These are phyloP conservation scores for Phellopilus nigrolimitatus DNA, from an alignment of 1,284 basidiomycete genomes.

Conservation along the genomic window DNA sequence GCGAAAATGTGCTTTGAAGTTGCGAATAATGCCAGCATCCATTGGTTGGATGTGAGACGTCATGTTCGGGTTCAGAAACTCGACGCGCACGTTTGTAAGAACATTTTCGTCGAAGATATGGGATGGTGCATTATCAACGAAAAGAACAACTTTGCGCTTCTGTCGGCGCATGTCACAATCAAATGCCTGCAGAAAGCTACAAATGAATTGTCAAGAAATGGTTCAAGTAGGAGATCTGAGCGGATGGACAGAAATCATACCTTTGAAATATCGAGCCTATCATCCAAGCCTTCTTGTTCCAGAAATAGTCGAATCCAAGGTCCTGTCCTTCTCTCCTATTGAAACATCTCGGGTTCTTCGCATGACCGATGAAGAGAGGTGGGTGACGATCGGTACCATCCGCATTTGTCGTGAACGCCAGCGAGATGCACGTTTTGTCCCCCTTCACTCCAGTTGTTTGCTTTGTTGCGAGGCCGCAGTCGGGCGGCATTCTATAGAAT, in stretches of 20 bases:
- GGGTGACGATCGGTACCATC: constrained; percentile 29
- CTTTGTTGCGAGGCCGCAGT: background rate
- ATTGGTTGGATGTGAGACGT: constrained; percentile 12
- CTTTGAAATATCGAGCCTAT: background rate
- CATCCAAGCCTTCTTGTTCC: constrained; percentile 14
- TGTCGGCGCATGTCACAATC: background rate
- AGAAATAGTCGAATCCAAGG: constrained; percentile 10
- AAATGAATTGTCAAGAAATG: background rate
- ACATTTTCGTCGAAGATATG: background rate
- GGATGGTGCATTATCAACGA: background rate
- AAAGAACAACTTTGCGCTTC: background rate
- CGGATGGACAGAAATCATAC: background rate
- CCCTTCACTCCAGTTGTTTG: constrained; percentile 27
- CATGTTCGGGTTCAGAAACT: constrained; percentile 10
- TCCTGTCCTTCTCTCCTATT: background rate
- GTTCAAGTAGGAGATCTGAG: background rate
- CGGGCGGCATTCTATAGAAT: constrained; percentile 1
- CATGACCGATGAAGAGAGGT: constrained; percentile 33
- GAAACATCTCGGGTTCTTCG: constrained; percentile 29
- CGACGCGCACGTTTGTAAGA: background rate
- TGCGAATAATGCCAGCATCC: constrained; percentile 9
- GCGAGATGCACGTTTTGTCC: constrained; percentile 29
- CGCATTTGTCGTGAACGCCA: constrained; percentile 29
- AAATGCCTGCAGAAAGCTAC: background rate
- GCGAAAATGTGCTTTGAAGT: constrained; percentile 8